Conservation (phyloP, 768 basidiomycete species). For the Cystofilobasidium ferigula region DNA sequence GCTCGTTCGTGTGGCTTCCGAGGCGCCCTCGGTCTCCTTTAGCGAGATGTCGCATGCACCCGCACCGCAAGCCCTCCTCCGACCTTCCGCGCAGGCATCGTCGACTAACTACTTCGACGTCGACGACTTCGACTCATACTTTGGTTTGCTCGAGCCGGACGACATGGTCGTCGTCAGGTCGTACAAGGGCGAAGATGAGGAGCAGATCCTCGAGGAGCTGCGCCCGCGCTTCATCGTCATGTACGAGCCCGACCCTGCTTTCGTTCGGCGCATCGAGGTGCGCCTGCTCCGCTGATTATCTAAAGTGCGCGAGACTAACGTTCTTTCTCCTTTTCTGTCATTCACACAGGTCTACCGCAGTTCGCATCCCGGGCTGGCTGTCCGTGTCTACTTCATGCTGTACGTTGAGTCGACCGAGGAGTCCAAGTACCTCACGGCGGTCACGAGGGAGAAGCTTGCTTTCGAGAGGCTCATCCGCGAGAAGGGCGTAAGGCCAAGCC, state of each 20-base stretch:
- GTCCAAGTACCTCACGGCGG: conserved; percentile 79
- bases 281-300: background rate
- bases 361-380: conserved; percentile 64
- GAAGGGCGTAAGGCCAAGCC: conserved; percentile 54
- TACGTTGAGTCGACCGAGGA: conserved; percentile 89
- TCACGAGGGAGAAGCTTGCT: conserved; percentile 82
- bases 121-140: conserved; percentile 60
- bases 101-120: conserved; percentile 30
- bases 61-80: conserved; percentile 24
- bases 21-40: background rate
- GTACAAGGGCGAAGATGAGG: conserved; percentile 87
- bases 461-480: conserved; percentile 89
- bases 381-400: conserved; percentile 91
- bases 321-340: background rate
- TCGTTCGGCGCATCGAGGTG: conserved; percentile 85
- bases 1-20: background rate
- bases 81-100: conserved; percentile 24
- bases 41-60: background rate
- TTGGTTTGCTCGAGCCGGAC: conserved; percentile 65
- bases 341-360: conserved; percentile 65
- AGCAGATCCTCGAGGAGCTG: conserved; percentile 72
- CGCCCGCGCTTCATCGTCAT: conserved; percentile 86
- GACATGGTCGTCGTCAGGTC: conserved; percentile 74
- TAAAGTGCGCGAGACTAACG: background rate
- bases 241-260: conserved; percentile 89